Base-by-base conservation (phyloP, 2,329 filamentous ascomycete genomes). In the Metarhizium rileyi region DNA sequence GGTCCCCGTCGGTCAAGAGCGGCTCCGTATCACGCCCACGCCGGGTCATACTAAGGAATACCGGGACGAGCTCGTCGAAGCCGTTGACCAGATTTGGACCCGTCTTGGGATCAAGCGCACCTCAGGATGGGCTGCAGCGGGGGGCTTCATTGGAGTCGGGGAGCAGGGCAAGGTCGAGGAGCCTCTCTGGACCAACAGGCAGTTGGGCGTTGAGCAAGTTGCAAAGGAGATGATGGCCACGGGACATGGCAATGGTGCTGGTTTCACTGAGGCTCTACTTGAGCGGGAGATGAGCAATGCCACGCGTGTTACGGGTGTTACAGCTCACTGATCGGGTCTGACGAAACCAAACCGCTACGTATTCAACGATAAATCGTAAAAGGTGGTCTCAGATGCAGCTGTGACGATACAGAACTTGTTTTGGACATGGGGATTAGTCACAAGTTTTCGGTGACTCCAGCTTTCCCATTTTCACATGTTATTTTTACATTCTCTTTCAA, bases 1-100 rank as follows among this genome's bases (percentile, higher is more conserved):
- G 47, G 93, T 98, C 3, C 93, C 93, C 2, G 89, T 95, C 6
- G 93, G 93, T n/a, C 90, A 98, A 73, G 93, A 98, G 70, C 84
- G 93, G 51, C 84, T 98, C 50, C 86, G 93, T 57, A 89, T 98
- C 67, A 98, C 93, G 2, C 93, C 93, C 0, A 98, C 93, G 1
- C 93, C 93, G 0, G 93, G 93, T 41, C 93, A 98, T 67, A 81
- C 80, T 49, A 86, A 86, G 69, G 81, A 87, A 58, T 89, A 87
- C 70, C 88, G 90, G 54, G 86, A 94, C 56, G 82, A 95, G 60
- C 83, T 98, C 4, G 83, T 96, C 26, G 70, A 82, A 52, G 90
- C 91, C 5, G 72, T 98, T 30, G 87, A 95, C 59, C 78, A 81
- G 59, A 91, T 98, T 52, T 98, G 91, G 90, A 80, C 76, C 44